Evolutionary conservation across 495 filamentous ascomycete species (phyloP), one percentile per base, ranked within the genome.

Genomic region (Penicillium atrosanguineum): DNA sequence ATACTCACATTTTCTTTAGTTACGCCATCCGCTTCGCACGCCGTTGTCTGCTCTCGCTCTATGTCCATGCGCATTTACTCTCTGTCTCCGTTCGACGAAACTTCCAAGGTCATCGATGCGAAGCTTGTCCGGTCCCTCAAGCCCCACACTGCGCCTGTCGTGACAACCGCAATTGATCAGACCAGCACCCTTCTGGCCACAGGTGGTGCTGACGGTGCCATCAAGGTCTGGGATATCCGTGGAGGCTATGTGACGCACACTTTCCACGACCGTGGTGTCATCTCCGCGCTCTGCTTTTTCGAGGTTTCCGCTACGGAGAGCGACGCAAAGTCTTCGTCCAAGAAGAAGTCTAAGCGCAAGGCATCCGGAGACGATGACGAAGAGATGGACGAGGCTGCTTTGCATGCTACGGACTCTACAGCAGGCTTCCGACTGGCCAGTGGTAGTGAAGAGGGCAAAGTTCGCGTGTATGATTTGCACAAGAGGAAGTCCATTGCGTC

Each of bases 221-320:
- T 96, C 55, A 99, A 99, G 69, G 86, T 99, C 47, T 97, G 90
- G 91, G 95, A 99, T 73, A 92, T 99, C 36, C 73, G 79, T 52
- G 91, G 88, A 16, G 95, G 94, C 14, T 97, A 85, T 67, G 83
- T 90, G 23, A 99, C 94, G 15, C 94, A 99, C 69, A 97, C 91
- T 2, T 92, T 99, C 67, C 86, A 90, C 57, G 94, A 93, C 15
- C 92, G 89, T 57, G 90, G 94, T 6, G 81, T 97, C 34, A 82
- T 99, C 20, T 95, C 94, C 6, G 89, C 94, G 6, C 76, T 97
- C 21, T 84, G 84, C 62, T 99, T 99, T 68, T 99, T 97, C 68
- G 85, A 95, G 64, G 76, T 89, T 3, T 67, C 70, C 20, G 52
- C 53, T 25, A 44, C 64, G 15, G 74, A 61, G 23, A 40, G 16